Evolutionary conservation across 768 basidiomycete species (phyloP), one percentile per base, ranked within the genome.

Genomic region (Trametes maxima): DNA sequence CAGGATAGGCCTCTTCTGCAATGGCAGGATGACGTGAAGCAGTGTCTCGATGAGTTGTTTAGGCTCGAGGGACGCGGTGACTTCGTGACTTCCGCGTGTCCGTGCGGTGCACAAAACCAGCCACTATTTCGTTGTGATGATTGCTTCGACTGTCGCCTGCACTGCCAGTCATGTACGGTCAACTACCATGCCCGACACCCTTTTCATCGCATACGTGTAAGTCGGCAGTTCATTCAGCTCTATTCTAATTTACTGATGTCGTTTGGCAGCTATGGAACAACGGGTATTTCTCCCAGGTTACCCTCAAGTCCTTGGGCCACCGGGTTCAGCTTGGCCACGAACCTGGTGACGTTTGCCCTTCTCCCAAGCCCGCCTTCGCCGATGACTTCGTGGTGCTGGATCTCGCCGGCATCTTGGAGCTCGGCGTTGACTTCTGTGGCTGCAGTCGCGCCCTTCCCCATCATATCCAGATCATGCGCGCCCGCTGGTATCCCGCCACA

Each of bases 311-410:
- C 7, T 35, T 70, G 12, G 73, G 71, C 11, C 46, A 71, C 5
- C 8, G 47, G 3, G 21, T 72, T 16, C 70, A 74, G 49, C 67
- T 75, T 5, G 70, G 72, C 5, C 72, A 75, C 46, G n/a, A 8
- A 1, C 46, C 19, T 7, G 62, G 63, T 11, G 50, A 57, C 3
- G 1, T 11, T 1, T 72, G 72, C 50, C 16, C 37, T 12, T 19
- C 40, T 14, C 64, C 63, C 0, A 8, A 8, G 3, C 22, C 11
- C n/a, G 33, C 50, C 10, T 40, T 24, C 10, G 58, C 19, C 17
- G 52, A 52, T 19, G 45, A 46, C 1, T 65, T 73, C 52, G 51
- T 67, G 5, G 57, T 73, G 5, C 19, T 74, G 11, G 59, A 73
- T 42, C 56, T 59, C 25, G 71, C 63, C 33, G 72, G 72, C 7